phyloP scores from a whole-genome alignment of 2,329 filamentous ascomycete genomes.

The Nannizziopsis barbatae region DNA sequence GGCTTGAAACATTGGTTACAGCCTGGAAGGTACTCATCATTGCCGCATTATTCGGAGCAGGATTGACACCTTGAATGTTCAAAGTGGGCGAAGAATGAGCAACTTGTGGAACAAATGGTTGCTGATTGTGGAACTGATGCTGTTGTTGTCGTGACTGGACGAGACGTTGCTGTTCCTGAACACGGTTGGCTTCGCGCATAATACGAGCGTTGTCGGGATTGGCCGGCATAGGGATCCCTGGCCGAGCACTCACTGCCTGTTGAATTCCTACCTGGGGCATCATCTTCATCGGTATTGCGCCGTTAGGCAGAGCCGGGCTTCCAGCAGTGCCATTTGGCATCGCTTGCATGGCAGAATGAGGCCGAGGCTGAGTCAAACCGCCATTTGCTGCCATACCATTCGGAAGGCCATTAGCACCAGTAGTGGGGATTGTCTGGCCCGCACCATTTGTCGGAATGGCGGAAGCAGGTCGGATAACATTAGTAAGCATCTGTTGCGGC shows the following conservation, averaged over 20 bases:
- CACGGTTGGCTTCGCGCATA: slow-evolving; percentile 37
- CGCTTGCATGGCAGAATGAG: slow-evolving; percentile 32
- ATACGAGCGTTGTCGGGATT: slow-evolving; percentile 39
- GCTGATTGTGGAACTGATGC: slow-evolving; percentile 31
- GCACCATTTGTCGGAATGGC: slow-evolving; percentile 29
- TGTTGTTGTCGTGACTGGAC: slow-evolving; percentile 43
- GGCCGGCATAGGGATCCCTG: slow-evolving; percentile 45
- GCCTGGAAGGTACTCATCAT: slow-evolving; percentile 36
- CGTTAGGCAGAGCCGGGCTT: slow-evolving; percentile 42
- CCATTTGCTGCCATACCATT: slow-evolving; percentile 20
- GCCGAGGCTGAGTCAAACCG: slow-evolving; percentile 29
- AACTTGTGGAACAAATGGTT: slow-evolving; percentile 32
- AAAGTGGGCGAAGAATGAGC: slow-evolving; percentile 38
- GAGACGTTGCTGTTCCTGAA: slow-evolving; percentile 48
- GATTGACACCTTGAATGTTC: slow-evolving; percentile 33
- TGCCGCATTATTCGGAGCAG: slow-evolving; percentile 32
- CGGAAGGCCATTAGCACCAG: slow-evolving; percentile 10
- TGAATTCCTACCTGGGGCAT: slow-evolving; percentile 50
- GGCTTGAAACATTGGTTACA: slow-evolving; percentile 34
- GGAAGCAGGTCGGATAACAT: slow-evolving; percentile 33
- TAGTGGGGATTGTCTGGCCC: slow-evolving; percentile 3
- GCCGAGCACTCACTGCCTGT: slow-evolving; percentile 27
- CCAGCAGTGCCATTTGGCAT: slow-evolving; percentile 33
- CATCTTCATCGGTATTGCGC: slow-evolving; percentile 49
- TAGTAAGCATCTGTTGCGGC: slow-evolving; percentile 4